Evolutionary conservation across 169 alveolate species (phyloP), one percentile per base, ranked within the genome.

Genomic region (Besnoitia besnoiti): DNA sequence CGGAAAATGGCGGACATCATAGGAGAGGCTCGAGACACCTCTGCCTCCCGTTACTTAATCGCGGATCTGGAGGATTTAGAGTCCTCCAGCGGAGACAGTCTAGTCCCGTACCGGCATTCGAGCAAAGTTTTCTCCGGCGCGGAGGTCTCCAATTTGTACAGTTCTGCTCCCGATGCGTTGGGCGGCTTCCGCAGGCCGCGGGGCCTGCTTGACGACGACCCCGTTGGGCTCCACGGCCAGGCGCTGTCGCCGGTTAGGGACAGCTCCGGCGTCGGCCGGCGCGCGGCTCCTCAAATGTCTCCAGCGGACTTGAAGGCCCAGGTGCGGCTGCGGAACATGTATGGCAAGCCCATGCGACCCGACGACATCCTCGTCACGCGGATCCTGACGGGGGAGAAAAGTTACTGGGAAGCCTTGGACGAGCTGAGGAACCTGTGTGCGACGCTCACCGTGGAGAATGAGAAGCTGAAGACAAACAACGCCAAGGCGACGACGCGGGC

Each of bases 341-440:
- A 42, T n/a, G 82, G 82, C 44, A 73, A 73, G 24, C 85, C 73
- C 4, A 47, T 89, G 84, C 42, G 75, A 27, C 92, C 93, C 4
- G 89, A 89, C 88, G 93, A 89, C 46, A 21, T 59, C 40, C 59
- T 89, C 5, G 77, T 89, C 8, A 89, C 93, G 27, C 82, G 88
- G 24, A 89, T 89, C 39, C 50, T 89, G 50, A 33, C 61, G 16
- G 93, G 93, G 16, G 62, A 44, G 21, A 89, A 89, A 61, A 89
- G 93, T 79, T 89, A 89, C 80, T 89, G 93, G 93, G 93, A 89
- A 44, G 93, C 93, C 4, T 61, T 89, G 19, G 93, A 89, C 21
- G 93, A 89, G 42, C n/a, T 89, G 61, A 49, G 93, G 55, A n/a
- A 51, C 19, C 42, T 89, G 51, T n/a, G 76, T 35, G 88, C 55